Evolutionary conservation across 2,329 filamentous ascomycete genomes (phyloP), one percentile per base, ranked within the genome.

Genomic region (Beauveria rudraprayagi): DNA sequence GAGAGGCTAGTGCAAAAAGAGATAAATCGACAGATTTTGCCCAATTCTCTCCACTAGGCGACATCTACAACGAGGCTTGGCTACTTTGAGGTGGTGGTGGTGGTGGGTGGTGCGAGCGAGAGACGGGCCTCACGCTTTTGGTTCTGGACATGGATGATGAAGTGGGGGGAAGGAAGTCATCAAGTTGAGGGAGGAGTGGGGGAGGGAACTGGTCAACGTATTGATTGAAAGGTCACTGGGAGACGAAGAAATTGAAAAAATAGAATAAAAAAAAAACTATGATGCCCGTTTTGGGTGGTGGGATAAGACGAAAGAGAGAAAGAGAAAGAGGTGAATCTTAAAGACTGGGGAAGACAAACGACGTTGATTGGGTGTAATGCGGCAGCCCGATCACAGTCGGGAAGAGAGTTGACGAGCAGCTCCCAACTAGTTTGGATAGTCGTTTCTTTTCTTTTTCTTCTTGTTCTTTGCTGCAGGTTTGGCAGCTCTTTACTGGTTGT

Each of bases 321-420:
- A 50, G 47, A 50, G 16, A 30, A 28, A 19, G 47, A 30, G 5
- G 43, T 43, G 24, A 48, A 59, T 59, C 56, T 59, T 59, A 59
- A 59, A 59, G 56, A 59, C 56, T 59, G 56, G 56, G 47, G 54
- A 56, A 56, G 14, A 9, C 30, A 30, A 30, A 30, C 30, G 30
- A 30, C 30, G 30, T 30, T 30, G 16, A 30, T 16, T 16, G 10
- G 17, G 43, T 44, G n/a, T 44, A 19, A 10, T 44, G 30, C 30
- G 30, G 30, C n/a, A 30, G 24, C 50, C 30, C 30, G 28, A 22
- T 47, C 16, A 46, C 11, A 44, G 17, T 24, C 40, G 24, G 47
- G 47, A 44, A 9, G 9, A 22, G 8, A 22, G 43, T 44, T 44
- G 22, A 19, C 10, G 9, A 30, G 30, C 30, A 30, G 9, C 30